Evolutionary conservation across 352 stramenopile genomes (phyloP).

Genomic region (Elongisporangium undulatum): DNA sequence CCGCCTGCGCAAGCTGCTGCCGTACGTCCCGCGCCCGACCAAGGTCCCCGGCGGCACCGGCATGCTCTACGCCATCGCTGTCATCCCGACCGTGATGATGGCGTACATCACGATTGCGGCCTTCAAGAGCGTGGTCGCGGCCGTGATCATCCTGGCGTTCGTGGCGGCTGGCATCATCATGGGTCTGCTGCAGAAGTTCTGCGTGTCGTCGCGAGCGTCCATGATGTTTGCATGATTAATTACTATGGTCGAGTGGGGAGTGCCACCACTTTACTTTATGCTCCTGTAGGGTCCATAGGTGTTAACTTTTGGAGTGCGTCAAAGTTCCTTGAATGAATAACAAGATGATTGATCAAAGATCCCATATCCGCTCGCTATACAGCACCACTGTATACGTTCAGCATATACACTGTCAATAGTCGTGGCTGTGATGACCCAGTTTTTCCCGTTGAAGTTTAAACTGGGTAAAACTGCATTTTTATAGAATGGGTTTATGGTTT

Average conservation of each 20-base stretch:
- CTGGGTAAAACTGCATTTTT: no score
- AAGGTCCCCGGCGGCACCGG: conserved; percentile 40
- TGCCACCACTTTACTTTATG: neutral
- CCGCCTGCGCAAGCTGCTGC: conserved; percentile 69
- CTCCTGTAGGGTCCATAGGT: neutral
- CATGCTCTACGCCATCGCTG: conserved; percentile 24
- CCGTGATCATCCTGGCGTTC: conserved; percentile 25
- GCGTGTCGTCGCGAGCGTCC: neutral
- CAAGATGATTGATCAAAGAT: neutral
- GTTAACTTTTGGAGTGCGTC: neutral
- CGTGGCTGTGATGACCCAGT: neutral
- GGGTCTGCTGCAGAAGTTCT: conserved; percentile 10
- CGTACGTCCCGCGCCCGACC: conserved; percentile 64
- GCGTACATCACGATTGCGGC: conserved; percentile 48
- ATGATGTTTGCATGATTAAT: neutral
- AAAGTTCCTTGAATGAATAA: neutral
- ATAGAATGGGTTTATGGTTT: no score
- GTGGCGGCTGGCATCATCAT: conserved; percentile 29
- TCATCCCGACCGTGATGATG: conserved; percentile 37
- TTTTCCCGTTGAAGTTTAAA: neutral
- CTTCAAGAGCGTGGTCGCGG: conserved; percentile 20
- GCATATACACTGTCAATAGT: neutral
- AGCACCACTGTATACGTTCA: neutral
- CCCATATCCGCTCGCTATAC: no score
- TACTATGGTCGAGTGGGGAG: neutral